Conservation (phyloP, 2,329 filamentous ascomycete species). For the Colletotrichum lupini region DNA sequence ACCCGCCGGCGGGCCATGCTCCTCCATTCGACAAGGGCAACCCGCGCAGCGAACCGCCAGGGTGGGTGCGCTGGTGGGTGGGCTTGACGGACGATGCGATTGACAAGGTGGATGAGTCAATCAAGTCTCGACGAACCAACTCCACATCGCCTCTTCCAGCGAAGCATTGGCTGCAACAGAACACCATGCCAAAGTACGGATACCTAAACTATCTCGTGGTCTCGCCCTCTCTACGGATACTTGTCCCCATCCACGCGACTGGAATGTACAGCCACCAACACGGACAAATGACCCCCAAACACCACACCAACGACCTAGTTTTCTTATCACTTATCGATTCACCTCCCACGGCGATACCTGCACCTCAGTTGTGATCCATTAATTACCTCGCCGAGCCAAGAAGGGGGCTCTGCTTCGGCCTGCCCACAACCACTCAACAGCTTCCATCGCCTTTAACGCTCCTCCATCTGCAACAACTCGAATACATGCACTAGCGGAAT, state of each 20-base stretch:
- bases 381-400: constrained; percentile 17
- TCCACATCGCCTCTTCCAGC: constrained; percentile 1
- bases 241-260: no score
- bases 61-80: constrained; percentile 26
- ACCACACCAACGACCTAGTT: not conserved
- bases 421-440: not conserved
- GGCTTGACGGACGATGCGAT: constrained; percentile 1
- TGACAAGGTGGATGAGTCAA: constrained; percentile 25
- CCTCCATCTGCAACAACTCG: not conserved
- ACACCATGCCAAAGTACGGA: not conserved
- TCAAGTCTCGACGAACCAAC: constrained; percentile 18
- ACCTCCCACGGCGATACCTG: constrained; percentile 1
- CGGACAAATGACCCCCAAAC: not conserved
- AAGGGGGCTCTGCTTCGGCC: constrained; percentile 21
- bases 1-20: constrained; percentile 21
- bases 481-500: no score
- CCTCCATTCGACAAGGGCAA: not conserved
- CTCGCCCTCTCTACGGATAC: not conserved
- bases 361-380: not conserved
- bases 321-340: constrained; percentile 3
- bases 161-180: constrained; percentile 10
- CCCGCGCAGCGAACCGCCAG: constrained; percentile 15
- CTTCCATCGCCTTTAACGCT: not conserved
- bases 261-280: not conserved
- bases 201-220: not conserved